Conservation (phyloP, 768 basidiomycete genomes). For the Nevesoporus exiguus region DNA sequence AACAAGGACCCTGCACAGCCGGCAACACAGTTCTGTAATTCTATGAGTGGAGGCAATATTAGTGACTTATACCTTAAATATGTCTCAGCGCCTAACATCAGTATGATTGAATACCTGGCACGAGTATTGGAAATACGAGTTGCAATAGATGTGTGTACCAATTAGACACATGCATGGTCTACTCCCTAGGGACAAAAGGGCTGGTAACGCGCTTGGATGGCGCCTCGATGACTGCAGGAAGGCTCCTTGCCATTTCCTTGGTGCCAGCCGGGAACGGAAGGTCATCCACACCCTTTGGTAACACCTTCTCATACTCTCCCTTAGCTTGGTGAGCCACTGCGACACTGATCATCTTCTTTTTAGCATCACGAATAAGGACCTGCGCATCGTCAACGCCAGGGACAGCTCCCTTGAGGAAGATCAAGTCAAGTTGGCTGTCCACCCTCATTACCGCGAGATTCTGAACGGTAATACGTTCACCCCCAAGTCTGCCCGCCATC, state of each 20-base stretch:
- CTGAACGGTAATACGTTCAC: slow-evolving; percentile 74
- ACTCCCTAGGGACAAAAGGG: slow-evolving; percentile 76
- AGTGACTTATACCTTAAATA: neutral
- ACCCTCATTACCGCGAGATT: slow-evolving; percentile 88
- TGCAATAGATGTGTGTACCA: slow-evolving; percentile 1
- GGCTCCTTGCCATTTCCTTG: slow-evolving; percentile 60
- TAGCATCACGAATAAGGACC: slow-evolving; percentile 82
- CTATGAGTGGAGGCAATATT: neutral
- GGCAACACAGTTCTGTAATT: neutral
- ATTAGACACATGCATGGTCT: slow-evolving; percentile 26
- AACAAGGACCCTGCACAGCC: neutral
- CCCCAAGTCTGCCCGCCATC: slow-evolving; percentile 95
- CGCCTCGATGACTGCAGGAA: slow-evolving; percentile 66
- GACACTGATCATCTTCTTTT: slow-evolving; percentile 73
- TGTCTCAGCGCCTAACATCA: neutral
- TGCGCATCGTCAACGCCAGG: slow-evolving; percentile 89
- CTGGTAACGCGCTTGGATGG: slow-evolving; percentile 71
- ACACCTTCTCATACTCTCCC: slow-evolving; percentile 69
- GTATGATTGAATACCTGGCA: neutral
- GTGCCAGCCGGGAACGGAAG: slow-evolving; percentile 94
- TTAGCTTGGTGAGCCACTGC: slow-evolving; percentile 64
- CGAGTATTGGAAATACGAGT: neutral
- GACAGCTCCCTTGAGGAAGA: slow-evolving; percentile 89
- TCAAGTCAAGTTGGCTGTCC: slow-evolving; percentile 79
- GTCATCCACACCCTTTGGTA: slow-evolving; percentile 78